Base-by-base conservation (phyloP, 2,329 filamentous ascomycete genomes). In the Zelopaecilomyces penicillatus region DNA sequence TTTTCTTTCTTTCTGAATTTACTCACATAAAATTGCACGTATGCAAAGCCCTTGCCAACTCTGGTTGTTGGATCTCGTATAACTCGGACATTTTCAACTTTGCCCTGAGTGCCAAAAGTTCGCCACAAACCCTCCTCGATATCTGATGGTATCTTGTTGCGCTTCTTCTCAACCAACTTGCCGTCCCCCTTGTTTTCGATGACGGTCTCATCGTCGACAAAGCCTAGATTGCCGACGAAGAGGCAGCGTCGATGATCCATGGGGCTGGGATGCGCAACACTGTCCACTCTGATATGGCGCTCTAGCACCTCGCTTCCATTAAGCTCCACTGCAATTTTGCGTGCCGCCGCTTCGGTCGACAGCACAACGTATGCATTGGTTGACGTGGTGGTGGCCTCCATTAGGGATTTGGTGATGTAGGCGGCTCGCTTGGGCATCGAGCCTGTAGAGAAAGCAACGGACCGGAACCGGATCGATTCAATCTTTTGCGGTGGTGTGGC, bases 331-430 rank as follows among this genome's bases (percentile, higher is more conserved):
- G 83, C 79, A 3, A 90, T 90, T 54, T 83, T 80, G 44, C 87
- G 81, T 9, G 88, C 89, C 3, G 86, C 87, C 6, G 78, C 70
- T 1, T 78, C 65, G 2, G 85, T 87, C 37, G 81, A 84, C 69
- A 93, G 96, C 40, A 98, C 89, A 30, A 78, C 87, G 61, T 98
- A 98, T 39, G 93, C 93, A 61, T 98, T 96, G 47, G 90, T 89
- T 50, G 86, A 94, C 58, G 87, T 87, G 1, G 91, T 93, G 1
- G 94, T 98, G 19, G 87, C 80, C 49, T 87, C 83, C 83, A 96
- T 91, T 46, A 97, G 73, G 27, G 89, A 83, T 62, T 90, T 89
- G 56, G 87, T 94, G 50, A 91, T 93, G 63, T 82, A 97, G 27
- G 93, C 86, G n/a, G 91, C 93, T 50, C 91, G 87, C 69, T 95